Conservation (phyloP, 2,329 filamentous ascomycete species). For the Periconia macrospinosa region DNA sequence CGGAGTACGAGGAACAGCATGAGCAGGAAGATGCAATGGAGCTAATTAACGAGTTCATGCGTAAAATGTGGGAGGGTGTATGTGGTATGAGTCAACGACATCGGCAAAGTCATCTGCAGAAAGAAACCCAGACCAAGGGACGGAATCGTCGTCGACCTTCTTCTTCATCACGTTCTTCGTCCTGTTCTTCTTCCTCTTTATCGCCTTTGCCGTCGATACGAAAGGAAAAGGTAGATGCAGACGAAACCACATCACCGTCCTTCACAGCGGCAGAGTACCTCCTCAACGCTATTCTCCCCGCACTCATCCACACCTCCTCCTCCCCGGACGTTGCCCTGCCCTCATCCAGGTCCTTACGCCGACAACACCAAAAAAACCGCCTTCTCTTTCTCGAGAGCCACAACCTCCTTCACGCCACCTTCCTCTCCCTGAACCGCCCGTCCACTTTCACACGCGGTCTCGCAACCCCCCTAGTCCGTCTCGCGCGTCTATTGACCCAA, state of each 20-base stretch:
- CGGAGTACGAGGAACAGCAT: too few species aligned
- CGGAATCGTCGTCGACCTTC: too few species aligned
- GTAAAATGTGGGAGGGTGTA: too few species aligned
- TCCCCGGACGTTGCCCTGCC: conserved; percentile 10
- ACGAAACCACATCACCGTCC: neutral
- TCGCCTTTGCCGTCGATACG: neutral
- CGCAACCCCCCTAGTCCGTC: conserved; percentile 31
- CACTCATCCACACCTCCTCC: conserved; percentile 13
- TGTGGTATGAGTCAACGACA: too few species aligned
- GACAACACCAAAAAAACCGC: conserved; percentile 4
- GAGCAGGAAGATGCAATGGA: too few species aligned
- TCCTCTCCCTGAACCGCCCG: conserved; percentile 28
- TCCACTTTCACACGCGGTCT: conserved; percentile 21
- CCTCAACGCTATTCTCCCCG: neutral
- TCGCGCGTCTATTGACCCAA: conserved; percentile 31
- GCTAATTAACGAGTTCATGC: too few species aligned
- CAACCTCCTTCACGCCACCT: conserved; percentile 26
- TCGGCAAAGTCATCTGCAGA: too few species aligned
- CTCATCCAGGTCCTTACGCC: conserved; percentile 24
- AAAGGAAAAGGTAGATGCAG: neutral
- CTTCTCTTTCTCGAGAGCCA: conserved; percentile 22
- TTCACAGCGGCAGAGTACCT: neutral
- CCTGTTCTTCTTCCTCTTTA: too few species aligned
- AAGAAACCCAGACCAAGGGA: too few species aligned
- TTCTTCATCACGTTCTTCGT: neutral